Base-by-base conservation (phyloP, 495 filamentous ascomycete species). In the Neurospora sublineolata region DNA sequence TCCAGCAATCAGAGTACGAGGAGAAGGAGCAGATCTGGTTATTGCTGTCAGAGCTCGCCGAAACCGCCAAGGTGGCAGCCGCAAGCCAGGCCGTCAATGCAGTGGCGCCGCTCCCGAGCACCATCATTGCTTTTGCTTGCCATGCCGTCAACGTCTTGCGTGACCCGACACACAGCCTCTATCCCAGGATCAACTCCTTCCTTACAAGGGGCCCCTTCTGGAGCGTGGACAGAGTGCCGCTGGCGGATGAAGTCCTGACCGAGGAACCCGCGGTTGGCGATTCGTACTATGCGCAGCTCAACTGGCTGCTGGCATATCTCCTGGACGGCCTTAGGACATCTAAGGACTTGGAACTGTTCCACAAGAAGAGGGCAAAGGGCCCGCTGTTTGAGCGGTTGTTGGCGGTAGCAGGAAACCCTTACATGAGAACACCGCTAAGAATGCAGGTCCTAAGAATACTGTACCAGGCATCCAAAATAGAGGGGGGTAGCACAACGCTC, bases 151-250 rank as follows among this genome's bases (percentile, higher is more conserved):
- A 84, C 2, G 88, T 97, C 23, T 81, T 96, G 33, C 84, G 83
- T 3, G 89, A 94, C 72, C 94, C 95, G 10, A 83, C 91, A 58
- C 92, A 97, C 75, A 89, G 88, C 72, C 86, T 98, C 42, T 99
- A 97, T 76, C 86, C 88, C 37, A 97, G 97, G 76, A 82, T 94
- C 83, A 97, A 97, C 83, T 84, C 85, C 30, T 94, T 94, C 78
- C 87, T 99, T 60, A 89, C 91, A 44, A 88, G 87, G 67, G 85
- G 88, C 0, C 94, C 95, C 3, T 77, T 83, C 10, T 96, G 94
- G 91, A 85, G 88, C 33, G 73, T 91, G 20, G 86, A 89, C 46
- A 91, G 90, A 77, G 83, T 97, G 68, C 94, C 93, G 1, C 89
- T 93, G 77, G 87, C 95, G 46, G 86, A 92, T 72, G 88, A 87